Evolutionary conservation across 352 stramenopile genomes (phyloP).

Genomic region (Discostella stelligera): DNA sequence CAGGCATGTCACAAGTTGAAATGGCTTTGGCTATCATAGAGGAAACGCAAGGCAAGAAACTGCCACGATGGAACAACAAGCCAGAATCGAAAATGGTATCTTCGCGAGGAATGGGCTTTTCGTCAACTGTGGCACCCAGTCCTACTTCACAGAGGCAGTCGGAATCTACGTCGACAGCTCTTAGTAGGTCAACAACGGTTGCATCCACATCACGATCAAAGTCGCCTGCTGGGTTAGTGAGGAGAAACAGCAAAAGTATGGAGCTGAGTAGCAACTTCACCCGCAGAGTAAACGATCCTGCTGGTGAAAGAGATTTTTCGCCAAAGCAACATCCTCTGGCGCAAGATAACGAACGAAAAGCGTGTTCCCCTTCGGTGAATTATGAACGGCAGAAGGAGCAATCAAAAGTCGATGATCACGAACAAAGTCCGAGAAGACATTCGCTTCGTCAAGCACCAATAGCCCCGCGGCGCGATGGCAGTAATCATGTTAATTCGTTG

Average conservation of each 20-base stretch:
- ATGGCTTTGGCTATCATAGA: conserved; percentile 28
- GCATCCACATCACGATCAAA: not conserved
- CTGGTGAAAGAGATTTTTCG: not conserved
- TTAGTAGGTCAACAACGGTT: not conserved
- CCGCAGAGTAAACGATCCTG: not conserved
- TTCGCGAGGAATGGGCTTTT: not conserved
- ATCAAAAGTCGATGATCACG: not conserved
- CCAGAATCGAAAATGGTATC: not conserved
- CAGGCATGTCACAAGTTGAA: conserved; percentile 15
- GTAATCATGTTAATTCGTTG: conserved; percentile 16
- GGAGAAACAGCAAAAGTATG: not conserved
- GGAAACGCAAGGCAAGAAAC: conserved; percentile 3
- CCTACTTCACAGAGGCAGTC: not conserved
- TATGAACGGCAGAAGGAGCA: not conserved
- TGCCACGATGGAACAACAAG: conserved; percentile 7
- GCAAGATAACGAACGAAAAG: not conserved
- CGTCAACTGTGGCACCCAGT: not conserved
- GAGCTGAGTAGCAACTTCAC: not conserved
- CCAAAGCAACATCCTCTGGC: not conserved
- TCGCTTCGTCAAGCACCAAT: not conserved
- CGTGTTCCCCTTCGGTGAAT: not conserved
- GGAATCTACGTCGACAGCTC: not conserved
- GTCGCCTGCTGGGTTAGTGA: not conserved
- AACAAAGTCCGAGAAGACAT: not conserved
- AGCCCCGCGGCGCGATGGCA: not conserved